Evolutionary conservation across 2,329 filamentous ascomycete genomes (phyloP), one percentile per base, ranked within the genome.

Genomic region (Furcasterigmium sp.): DNA sequence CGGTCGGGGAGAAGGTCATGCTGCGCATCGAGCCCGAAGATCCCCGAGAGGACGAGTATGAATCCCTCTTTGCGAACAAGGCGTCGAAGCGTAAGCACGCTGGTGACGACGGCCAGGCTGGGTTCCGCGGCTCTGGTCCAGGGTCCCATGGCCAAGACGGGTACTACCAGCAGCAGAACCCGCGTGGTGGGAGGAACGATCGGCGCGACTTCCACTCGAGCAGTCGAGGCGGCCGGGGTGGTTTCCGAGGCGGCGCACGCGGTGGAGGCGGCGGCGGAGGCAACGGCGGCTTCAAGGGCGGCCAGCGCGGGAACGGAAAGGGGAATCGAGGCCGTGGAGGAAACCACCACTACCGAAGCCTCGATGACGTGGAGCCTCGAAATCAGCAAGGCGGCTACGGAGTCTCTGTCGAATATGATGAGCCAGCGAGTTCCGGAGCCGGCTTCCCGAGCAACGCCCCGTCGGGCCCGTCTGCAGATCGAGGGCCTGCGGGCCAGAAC

Each of bases 1-100:
- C 80, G 0, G 87, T 97, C 2, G 86, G 86, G 15, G 91, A 97
- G 65, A 95, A 94, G 67, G 80, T 88, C 14, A 73, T 93, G 50
- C 66, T 97, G 41, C 78, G 86, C 2, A 83, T 97, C 37, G 89
- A 95, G 60, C 73, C 82, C 41, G 87, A 91, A 49, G 68, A 81
- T 40, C 66, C 69, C 3, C 63, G 67, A 19, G 81, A 85, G 54
- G 79, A 78, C 49, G 76, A 80, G 48, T 82, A 80, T 56, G 80
- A 86, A 53, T 78, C 73, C 54, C 65, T 78, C 15, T 80, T 80
- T 50, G 70, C 75, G 25, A 82, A 77, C 55, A 84, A 76, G 56
- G 63, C 68, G 28, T 66, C 74, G 45, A 84, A 83, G 63, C 70
- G 80, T 42, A 83, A 83, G 54, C 77, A 83, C 7, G 37, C 23